A percentile compares a stretch with the other conserved stretches of the same genome.
Evolutionary conservation across 345 rosid genomes (phyloP).

Genomic region (Populus tremula): DNA sequence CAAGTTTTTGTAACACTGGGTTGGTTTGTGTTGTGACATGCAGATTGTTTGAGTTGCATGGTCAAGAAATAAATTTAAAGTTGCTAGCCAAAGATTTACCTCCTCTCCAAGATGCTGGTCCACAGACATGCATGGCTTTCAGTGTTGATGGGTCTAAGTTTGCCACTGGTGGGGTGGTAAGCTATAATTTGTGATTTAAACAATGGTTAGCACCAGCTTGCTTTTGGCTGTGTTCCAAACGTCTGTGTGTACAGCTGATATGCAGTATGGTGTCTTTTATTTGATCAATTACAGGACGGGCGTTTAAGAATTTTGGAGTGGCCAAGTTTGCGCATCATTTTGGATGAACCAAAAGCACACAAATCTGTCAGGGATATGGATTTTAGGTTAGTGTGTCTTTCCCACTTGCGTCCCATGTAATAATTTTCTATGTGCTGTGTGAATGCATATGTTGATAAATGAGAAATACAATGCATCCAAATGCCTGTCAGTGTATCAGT

Average conservation of each 20-base stretch:
- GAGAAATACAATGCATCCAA: background rate
- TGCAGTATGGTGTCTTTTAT: background rate
- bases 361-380: conserved; percentile 83
- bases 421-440: background rate
- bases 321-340: conserved; percentile 64
- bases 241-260: background rate
- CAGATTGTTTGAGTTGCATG: conserved; percentile 75
- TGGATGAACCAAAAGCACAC: conserved; percentile 81
- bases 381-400: conserved; percentile 53
- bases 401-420: background rate
- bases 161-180: conserved; percentile 88
- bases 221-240: background rate
- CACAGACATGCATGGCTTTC: conserved; percentile 75
- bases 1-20: conserved; percentile 1
- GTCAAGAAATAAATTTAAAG: conserved; percentile 43
- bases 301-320: conserved; percentile 83
- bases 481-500: background rate
- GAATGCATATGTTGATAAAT: background rate
- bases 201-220: background rate
- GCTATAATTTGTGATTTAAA: conserved; percentile 15
- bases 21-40: conserved; percentile 10
- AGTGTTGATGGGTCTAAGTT: conserved; percentile 88
- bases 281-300: conserved; percentile 62
- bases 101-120: conserved; percentile 65
- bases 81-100: conserved; percentile 52